A percentile compares a stretch with the other conserved stretches of the same genome.
These are phyloP conservation scores for Backusella sp. DNA, from an alignment of 192 early-diverging fungal genomes.

Conservation along the genomic window DNA sequence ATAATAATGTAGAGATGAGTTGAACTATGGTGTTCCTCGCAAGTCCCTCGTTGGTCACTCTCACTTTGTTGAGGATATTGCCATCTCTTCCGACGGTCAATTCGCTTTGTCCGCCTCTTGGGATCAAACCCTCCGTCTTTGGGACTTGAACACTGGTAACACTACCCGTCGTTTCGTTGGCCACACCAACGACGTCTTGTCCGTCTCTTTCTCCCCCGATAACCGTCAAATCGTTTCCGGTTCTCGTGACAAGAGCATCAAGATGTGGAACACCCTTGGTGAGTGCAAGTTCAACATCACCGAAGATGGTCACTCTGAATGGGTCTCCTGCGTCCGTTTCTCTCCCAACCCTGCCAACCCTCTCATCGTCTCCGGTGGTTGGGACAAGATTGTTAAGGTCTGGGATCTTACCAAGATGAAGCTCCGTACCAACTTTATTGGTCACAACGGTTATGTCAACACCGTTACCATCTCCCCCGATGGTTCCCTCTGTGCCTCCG, in stretches of 20 bases:
- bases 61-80: slow-evolving; percentile 98
- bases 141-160: slow-evolving; percentile 94
- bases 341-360: slow-evolving; percentile 98
- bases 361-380: slow-evolving; percentile 96
- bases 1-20: slow-evolving; percentile 63
- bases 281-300: slow-evolving; percentile 99
- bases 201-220: slow-evolving; percentile 99
- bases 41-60: slow-evolving; percentile 96
- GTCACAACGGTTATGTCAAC: slow-evolving; percentile 97
- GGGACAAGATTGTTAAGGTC: slow-evolving; percentile 99
- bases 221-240: slow-evolving; percentile 99
- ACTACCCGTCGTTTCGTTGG: slow-evolving; percentile 97
- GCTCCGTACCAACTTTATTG: slow-evolving; percentile 98
- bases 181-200: slow-evolving; percentile 96
- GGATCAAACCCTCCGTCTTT: slow-evolving; percentile 99
- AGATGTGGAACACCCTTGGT: slow-evolving; percentile 98
- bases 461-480: slow-evolving; percentile 97
- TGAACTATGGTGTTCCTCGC: slow-evolving; percentile 88
- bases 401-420: slow-evolving; percentile 99
- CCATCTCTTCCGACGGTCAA: slow-evolving; percentile 98
- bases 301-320: slow-evolving; percentile 96
- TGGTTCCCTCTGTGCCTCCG: slow-evolving; percentile 99
- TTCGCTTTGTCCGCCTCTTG: slow-evolving; percentile 98
- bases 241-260: slow-evolving; percentile 98
- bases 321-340: slow-evolving; percentile 99